A percentile compares a stretch with the other conserved stretches of the same genome.
Evolutionary conservation across 345 rosid species (phyloP).

Genomic region (Sisymbrium irio): DNA sequence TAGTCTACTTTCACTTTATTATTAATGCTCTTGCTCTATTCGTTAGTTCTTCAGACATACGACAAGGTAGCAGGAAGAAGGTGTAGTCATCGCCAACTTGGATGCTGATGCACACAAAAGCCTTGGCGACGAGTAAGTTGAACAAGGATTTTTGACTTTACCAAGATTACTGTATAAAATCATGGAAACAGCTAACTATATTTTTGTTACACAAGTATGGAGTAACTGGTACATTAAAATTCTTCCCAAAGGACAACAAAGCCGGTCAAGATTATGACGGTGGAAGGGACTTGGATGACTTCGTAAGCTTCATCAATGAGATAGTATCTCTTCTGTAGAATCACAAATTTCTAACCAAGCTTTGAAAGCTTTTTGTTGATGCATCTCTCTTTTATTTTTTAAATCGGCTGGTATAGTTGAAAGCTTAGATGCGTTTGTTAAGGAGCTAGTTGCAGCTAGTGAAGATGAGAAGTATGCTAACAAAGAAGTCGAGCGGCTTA

Average conservation of each 20-base stretch:
- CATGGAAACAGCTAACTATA: not conserved
- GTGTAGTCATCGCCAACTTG: constrained; percentile 81
- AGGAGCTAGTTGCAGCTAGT: constrained; percentile 76
- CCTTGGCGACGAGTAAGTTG: constrained; percentile 75
- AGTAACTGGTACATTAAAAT: constrained; percentile 87
- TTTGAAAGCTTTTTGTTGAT: not conserved
- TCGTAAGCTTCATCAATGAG: constrained; percentile 82
- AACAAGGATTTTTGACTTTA: not conserved
- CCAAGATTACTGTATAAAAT: not conserved
- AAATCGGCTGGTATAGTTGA: constrained; percentile 87
- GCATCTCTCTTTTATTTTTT: not conserved
- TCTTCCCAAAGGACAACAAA: constrained; percentile 89
- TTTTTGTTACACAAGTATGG: constrained; percentile 53
- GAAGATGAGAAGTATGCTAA: constrained; percentile 72
- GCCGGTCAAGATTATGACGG: constrained; percentile 93
- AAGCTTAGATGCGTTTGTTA: constrained; percentile 72
- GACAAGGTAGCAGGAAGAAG: constrained; percentile 87
- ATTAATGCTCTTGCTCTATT: not conserved
- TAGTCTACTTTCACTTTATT: not conserved
- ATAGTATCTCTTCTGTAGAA: constrained; percentile 34
- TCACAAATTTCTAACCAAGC: not conserved
- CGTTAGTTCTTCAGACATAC: constrained; percentile 46
- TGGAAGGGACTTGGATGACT: constrained; percentile 86
- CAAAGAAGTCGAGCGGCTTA: constrained; percentile 79
- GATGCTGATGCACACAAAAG: constrained; percentile 89